phyloP scores from a whole-genome alignment of 2,329 filamentous ascomycete genomes.

The Xylariomycetidae sp. region DNA sequence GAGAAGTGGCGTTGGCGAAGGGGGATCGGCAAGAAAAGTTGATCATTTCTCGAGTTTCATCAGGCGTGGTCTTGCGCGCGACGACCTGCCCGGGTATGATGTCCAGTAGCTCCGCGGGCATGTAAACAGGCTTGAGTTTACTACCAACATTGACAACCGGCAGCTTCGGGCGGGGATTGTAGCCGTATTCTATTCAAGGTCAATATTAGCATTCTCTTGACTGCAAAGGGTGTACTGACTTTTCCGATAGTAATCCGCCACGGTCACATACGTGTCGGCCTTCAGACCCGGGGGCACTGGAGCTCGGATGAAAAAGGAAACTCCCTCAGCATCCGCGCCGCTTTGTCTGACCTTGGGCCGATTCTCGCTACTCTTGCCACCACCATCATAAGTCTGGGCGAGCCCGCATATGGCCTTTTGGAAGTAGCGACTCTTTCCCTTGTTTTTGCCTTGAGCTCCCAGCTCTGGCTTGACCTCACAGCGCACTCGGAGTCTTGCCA shows the following conservation, averaged over 20 bases:
- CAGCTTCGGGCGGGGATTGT: constrained; percentile 28
- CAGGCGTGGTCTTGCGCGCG: constrained; percentile 49
- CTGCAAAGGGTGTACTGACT: constrained; percentile 29
- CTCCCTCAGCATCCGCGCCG: constrained; percentile 20
- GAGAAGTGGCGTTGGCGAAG: constrained; percentile 59
- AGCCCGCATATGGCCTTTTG: constrained; percentile 19
- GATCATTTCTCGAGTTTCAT: constrained; percentile 65
- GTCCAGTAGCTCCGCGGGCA: constrained; percentile 60
- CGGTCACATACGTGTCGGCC: constrained; percentile 24
- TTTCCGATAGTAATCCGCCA: constrained; percentile 37
- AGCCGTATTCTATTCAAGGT: constrained; percentile 20
- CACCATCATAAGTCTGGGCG: constrained; percentile 26
- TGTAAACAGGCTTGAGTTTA: constrained; percentile 49
- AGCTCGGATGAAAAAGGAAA: constrained; percentile 27
- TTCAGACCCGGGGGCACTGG: constrained; percentile 21
- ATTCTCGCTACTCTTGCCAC: constrained; percentile 17
- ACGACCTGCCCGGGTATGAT: constrained; percentile 60
- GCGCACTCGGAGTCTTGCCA: constrained; percentile 8
- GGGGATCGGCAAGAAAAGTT: constrained; percentile 64
- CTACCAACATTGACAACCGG: constrained; percentile 65
- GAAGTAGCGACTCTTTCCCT: constrained; percentile 8
- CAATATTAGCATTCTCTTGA: constrained; percentile 4
- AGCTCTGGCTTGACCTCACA: too few species aligned
- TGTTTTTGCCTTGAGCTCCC: constrained; percentile 12
- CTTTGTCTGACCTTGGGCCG: constrained; percentile 20